These are phyloP conservation scores for Amoebophrya sp. DNA, from an alignment of 169 alveolate genomes.

Conservation along the genomic window DNA sequence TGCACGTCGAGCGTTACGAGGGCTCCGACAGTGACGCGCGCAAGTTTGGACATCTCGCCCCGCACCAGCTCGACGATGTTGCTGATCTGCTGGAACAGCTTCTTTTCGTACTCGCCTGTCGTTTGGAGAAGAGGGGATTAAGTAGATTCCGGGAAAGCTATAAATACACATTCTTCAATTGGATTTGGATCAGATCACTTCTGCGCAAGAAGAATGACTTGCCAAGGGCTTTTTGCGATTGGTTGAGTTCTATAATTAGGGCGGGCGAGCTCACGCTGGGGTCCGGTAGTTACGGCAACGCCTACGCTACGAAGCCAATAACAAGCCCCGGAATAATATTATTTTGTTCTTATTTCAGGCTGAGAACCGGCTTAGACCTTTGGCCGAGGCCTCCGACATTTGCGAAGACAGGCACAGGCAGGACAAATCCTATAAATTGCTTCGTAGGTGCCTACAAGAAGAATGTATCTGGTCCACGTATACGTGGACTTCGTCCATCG, in stretches of 20 bases:
- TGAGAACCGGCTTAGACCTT: no score
- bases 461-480: background rate
- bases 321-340: no score
- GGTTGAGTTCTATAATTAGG: background rate
- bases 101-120: conserved; percentile 5
- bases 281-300: no score
- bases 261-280: no score
- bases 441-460: background rate
- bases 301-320: no score
- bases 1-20: conserved; percentile 62
- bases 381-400: no score
- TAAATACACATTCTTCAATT: background rate
- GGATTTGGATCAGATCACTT: background rate
- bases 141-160: background rate
- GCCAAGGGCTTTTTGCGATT: background rate
- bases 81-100: conserved; percentile 31
- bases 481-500: background rate
- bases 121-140: background rate
- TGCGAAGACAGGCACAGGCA: background rate
- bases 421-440: background rate
- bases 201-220: background rate
- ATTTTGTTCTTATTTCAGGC: no score
- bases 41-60: conserved; percentile 46
- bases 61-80: conserved; percentile 46
- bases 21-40: conserved; percentile 50